A percentile compares a stretch with the other conserved stretches of the same genome.
Evolutionary conservation across 768 basidiomycete genomes (phyloP).

Genomic region (Boletellus ananiceps): DNA sequence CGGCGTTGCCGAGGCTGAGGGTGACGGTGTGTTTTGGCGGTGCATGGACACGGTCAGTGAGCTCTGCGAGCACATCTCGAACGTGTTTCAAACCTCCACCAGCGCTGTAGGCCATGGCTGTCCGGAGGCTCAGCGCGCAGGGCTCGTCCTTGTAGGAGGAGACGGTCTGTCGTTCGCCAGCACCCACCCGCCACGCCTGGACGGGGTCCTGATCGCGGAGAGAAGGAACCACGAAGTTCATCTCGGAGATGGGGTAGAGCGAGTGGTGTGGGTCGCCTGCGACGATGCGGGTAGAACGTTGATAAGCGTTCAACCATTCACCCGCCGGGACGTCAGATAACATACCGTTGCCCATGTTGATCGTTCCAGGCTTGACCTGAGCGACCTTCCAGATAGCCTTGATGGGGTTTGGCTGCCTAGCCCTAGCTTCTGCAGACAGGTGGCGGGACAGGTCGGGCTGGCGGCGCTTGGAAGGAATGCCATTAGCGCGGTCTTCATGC

Average conservation of each 20-base stretch:
- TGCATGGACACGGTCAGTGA: slow-evolving; percentile 35
- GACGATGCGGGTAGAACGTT: neutral
- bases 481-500: slow-evolving; percentile 8
- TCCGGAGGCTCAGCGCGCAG: slow-evolving; percentile 27
- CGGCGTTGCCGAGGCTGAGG: slow-evolving; percentile 39
- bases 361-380: slow-evolving; percentile 32
- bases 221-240: slow-evolving; percentile 34
- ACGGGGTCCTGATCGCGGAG: slow-evolving; percentile 28
- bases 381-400: slow-evolving; percentile 36
- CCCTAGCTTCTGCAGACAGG: slow-evolving; percentile 32
- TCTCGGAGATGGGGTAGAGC: slow-evolving; percentile 31
- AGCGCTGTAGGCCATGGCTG: slow-evolving; percentile 38
- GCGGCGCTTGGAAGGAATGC: slow-evolving; percentile 20
- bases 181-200: slow-evolving; percentile 27
- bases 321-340: neutral
- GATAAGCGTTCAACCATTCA: neutral
- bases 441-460: slow-evolving; percentile 31
- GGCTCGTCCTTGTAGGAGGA: slow-evolving; percentile 28
- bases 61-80: slow-evolving; percentile 30
- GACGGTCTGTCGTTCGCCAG: slow-evolving; percentile 25
- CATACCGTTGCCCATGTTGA: slow-evolving; percentile 37
- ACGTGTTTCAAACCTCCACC: slow-evolving; percentile 33
- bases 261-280: slow-evolving; percentile 33
- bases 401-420: slow-evolving; percentile 34
- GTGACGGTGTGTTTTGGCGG: slow-evolving; percentile 31